Conservation (phyloP, 2,329 filamentous ascomycete species). For the Epichloe sp. region DNA sequence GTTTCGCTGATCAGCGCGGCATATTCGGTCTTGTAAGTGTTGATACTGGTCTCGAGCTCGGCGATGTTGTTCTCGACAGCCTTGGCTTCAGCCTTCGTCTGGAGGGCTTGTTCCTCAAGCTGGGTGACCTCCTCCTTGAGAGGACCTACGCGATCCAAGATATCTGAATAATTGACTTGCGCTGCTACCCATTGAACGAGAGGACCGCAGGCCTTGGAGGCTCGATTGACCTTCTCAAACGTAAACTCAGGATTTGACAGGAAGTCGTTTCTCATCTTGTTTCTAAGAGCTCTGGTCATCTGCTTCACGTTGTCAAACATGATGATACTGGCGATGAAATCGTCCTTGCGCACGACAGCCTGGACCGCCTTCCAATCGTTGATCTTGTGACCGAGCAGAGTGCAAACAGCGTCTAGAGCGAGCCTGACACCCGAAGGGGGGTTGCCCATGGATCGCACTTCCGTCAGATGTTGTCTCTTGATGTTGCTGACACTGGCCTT, state of each 20-base stretch:
- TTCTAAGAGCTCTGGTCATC: conserved; percentile 73
- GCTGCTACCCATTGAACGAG: conserved; percentile 95
- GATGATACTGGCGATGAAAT: conserved; percentile 96
- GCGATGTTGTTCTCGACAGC: conserved; percentile 81
- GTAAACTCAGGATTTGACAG: conserved; percentile 91
- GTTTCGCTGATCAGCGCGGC: conserved; percentile 93
- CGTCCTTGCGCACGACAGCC: conserved; percentile 75
- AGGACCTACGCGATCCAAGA: conserved; percentile 85
- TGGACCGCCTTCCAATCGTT: conserved; percentile 87
- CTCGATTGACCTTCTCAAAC: conserved; percentile 89
- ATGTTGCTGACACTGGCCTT: conserved; percentile 97
- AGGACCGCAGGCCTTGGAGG: conserved; percentile 92
- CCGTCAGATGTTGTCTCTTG: conserved; percentile 90
- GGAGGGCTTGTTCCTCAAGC: conserved; percentile 75
- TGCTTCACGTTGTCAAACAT: conserved; percentile 91
- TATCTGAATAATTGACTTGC: conserved; percentile 96
- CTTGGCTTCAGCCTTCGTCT: conserved; percentile 87
- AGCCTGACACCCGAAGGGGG: conserved; percentile 84
- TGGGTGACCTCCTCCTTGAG: conserved; percentile 78
- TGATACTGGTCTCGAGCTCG: conserved; percentile 78
- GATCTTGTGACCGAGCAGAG: conserved; percentile 79
- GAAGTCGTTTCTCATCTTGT: conserved; percentile 88
- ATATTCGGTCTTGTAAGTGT: conserved; percentile 91
- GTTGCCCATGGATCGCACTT: conserved; percentile 93
- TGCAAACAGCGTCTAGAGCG: conserved; percentile 92